phyloP scores from a whole-genome alignment of 2,329 filamentous ascomycete species.

The Fusarium falciforme region DNA sequence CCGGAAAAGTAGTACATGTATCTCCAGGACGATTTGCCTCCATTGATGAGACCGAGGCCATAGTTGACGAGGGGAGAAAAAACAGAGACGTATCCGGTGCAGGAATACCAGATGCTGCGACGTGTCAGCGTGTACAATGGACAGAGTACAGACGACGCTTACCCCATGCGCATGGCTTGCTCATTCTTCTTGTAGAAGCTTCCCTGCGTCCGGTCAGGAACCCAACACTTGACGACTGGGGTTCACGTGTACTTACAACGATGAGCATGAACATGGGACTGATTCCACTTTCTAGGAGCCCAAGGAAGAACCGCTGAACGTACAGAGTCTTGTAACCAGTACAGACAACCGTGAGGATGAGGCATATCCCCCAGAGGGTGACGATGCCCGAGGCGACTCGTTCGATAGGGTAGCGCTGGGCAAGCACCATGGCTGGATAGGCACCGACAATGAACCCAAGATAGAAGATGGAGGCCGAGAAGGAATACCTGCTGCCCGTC shows the following conservation, averaged over 20 bases:
- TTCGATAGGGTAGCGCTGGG: constrained; percentile 59
- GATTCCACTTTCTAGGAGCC: constrained; percentile 66
- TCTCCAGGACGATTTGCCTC: constrained; percentile 47
- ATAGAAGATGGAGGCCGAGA: constrained; percentile 60
- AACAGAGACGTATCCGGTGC: constrained; percentile 57
- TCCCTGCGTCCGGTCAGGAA: constrained; percentile 19
- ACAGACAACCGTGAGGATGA: constrained; percentile 53
- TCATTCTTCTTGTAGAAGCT: constrained; percentile 57
- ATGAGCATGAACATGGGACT: constrained; percentile 69
- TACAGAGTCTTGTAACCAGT: constrained; percentile 51
- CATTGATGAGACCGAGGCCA: constrained; percentile 57
- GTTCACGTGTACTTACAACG: constrained; percentile 44
- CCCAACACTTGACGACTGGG: neutral
- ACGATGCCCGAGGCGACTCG: constrained; percentile 53
- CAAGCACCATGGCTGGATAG: constrained; percentile 55
- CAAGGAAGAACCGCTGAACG: constrained; percentile 65
- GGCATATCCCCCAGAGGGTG: constrained; percentile 49
- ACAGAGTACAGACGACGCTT: neutral
- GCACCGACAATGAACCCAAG: constrained; percentile 60
- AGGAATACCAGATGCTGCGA: constrained; percentile 53
- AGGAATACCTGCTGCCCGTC: constrained; percentile 57
- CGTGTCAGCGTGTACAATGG: neutral
- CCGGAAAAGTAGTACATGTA: constrained; percentile 46
- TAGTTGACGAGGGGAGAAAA: constrained; percentile 61
- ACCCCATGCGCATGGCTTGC: constrained; percentile 52